These are phyloP conservation scores for Botrytis fabae DNA, from an alignment of 2,329 filamentous ascomycete genomes.

Conservation along the genomic window DNA sequence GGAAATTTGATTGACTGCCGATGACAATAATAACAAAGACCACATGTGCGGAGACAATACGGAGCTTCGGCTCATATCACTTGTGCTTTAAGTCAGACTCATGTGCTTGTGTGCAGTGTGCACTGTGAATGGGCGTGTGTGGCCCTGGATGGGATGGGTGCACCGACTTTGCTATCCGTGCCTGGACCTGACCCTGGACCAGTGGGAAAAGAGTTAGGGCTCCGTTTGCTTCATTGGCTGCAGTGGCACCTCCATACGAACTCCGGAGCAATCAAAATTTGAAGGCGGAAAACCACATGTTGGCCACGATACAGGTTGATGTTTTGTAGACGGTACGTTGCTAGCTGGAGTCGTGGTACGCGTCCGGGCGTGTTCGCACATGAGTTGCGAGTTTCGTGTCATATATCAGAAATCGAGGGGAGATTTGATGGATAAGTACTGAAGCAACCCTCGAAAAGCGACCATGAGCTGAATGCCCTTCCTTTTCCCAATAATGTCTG, in stretches of 20 bases:
- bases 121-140: neutral
- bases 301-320: constrained; percentile 3
- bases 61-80: neutral
- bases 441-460: neutral
- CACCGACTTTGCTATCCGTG: neutral
- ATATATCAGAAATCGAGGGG: constrained; percentile 6
- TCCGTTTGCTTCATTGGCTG: too few species aligned
- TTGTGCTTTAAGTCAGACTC: neutral
- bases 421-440: constrained; percentile 12
- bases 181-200: neutral
- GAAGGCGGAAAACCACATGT: constrained; percentile 18
- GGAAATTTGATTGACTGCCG: constrained; percentile 12
- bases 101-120: neutral
- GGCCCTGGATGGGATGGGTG: neutral
- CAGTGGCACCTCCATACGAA: neutral
- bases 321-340: neutral
- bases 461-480: neutral
- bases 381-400: constrained; percentile 9
- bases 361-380: constrained; percentile 5
- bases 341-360: neutral
- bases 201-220: neutral
- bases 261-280: neutral
- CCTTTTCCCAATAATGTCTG: constrained; percentile 3
- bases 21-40: constrained; percentile 11
- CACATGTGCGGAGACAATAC: constrained; percentile 11